Conservation (phyloP, 257 asterid species). For the Paulownia fortunei region DNA sequence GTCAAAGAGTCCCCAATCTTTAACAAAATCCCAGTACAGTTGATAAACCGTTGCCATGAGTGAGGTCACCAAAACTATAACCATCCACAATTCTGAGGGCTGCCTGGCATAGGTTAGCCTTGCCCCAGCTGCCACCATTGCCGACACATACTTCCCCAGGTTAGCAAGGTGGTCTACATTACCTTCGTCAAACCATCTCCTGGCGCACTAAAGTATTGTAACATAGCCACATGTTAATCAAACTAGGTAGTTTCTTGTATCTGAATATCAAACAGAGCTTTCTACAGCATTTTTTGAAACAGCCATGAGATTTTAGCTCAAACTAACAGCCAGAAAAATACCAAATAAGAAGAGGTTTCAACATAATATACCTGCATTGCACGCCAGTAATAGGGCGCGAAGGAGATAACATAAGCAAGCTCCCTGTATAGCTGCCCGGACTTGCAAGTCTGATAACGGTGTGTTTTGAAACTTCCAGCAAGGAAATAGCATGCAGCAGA, state of each 20-base stretch:
- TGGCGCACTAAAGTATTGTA: slow-evolving; percentile 73
- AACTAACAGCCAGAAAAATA: too few relatives aligned
- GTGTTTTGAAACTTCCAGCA: slow-evolving; percentile 78
- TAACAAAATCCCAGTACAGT: slow-evolving; percentile 92
- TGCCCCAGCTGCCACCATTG: slow-evolving; percentile 99
- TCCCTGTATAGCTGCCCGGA: slow-evolving; percentile 79
- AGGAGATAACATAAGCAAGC: slow-evolving; percentile 88
- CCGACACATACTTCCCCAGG: slow-evolving; percentile 93
- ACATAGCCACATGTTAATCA: background rate
- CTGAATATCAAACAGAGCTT: too few relatives aligned
- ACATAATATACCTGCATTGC: slow-evolving; percentile 98
- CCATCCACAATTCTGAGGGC: slow-evolving; percentile 62
- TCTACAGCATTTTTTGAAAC: too few relatives aligned
- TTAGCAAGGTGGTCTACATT: slow-evolving; percentile 76
- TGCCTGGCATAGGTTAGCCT: slow-evolving; percentile 74
- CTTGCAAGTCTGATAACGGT: slow-evolving; percentile 67
- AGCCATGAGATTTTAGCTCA: background rate
- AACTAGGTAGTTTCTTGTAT: background rate
- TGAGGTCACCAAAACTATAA: slow-evolving; percentile 73
- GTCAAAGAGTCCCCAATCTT: slow-evolving; percentile 90
- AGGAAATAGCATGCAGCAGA: slow-evolving; percentile 84
- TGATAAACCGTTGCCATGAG: slow-evolving; percentile 80
- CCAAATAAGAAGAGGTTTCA: too few relatives aligned
- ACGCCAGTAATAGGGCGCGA: slow-evolving; percentile 96
- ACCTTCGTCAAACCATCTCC: slow-evolving; percentile 87